Conservation (phyloP, 352 stramenopile genomes). For the Phytophthora ohioensis region DNA sequence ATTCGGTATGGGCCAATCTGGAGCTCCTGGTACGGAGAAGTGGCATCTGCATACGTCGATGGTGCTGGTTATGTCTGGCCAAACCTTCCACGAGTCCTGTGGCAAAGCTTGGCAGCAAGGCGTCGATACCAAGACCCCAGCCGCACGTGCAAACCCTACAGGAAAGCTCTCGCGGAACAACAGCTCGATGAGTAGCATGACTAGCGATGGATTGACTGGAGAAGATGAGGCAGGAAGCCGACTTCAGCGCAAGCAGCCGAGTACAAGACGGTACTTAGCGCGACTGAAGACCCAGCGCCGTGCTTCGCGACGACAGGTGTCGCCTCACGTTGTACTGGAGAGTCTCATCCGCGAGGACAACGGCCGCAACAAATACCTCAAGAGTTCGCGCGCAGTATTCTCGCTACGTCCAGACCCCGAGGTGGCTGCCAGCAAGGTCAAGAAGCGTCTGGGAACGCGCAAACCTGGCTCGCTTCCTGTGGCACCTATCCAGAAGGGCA, state of each 20-base stretch:
- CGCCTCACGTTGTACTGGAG: conserved; percentile 79
- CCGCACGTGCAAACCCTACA: conserved; percentile 30
- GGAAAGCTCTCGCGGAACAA: conserved; percentile 51
- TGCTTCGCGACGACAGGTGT: conserved; percentile 65
- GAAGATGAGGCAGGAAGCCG: conserved; percentile 66
- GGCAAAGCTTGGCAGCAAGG: conserved; percentile 87
- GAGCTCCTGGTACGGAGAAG: conserved; percentile 70
- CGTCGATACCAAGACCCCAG: conserved; percentile 64
- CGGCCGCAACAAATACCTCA: conserved; percentile 84
- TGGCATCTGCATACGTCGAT: conserved; percentile 89
- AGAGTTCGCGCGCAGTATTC: conserved; percentile 81
- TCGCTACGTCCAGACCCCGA: conserved; percentile 80
- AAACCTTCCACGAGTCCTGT: conserved; percentile 89
- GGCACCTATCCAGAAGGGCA: conserved; percentile 78
- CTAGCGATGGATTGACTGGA: conserved; percentile 33
- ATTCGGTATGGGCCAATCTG: conserved; percentile 87
- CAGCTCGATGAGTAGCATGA: conserved; percentile 52
- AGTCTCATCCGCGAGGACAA: conserved; percentile 85
- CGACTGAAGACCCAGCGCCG: conserved; percentile 81
- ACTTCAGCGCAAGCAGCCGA: conserved; percentile 81
- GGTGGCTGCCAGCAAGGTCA: conserved; percentile 73
- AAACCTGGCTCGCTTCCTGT: conserved; percentile 67
- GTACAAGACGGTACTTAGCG: conserved; percentile 81
- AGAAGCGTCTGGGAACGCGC: conserved; percentile 77
- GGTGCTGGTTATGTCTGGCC: conserved; percentile 80